phyloP scores from a whole-genome alignment of 2,329 filamentous ascomycete genomes.

The Periconia macrospinosa region DNA sequence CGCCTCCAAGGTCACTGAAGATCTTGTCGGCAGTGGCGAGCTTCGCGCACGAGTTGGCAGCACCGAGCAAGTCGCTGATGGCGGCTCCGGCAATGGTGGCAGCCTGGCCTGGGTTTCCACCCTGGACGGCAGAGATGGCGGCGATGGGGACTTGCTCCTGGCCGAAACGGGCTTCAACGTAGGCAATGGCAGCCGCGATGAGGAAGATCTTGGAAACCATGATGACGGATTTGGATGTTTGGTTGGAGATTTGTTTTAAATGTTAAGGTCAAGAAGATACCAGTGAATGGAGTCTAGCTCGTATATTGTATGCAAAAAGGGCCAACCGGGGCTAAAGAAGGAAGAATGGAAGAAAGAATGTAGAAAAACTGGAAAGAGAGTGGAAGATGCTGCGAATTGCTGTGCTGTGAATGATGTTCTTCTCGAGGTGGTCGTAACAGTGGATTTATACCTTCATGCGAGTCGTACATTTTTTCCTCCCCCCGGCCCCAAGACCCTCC shows the following conservation, averaged over 20 bases:
- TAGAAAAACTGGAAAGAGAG: conserved; percentile 25
- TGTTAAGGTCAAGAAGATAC: background rate
- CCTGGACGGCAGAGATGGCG: conserved; percentile 56
- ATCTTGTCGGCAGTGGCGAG: conserved; percentile 67
- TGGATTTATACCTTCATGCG: conserved; percentile 32
- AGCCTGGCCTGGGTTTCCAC: conserved; percentile 62
- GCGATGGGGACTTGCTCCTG: conserved; percentile 64
- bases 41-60: conserved; percentile 68
- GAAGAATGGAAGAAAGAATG: conserved; percentile 17
- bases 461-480: background rate
- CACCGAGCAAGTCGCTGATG: conserved; percentile 65
- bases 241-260: background rate
- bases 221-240: conserved; percentile 7
- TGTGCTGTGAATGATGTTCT: conserved; percentile 19
- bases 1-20: conserved; percentile 61
- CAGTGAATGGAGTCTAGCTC: conserved; percentile 40
- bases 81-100: conserved; percentile 65
- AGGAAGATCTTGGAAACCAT: conserved; percentile 40
- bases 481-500: conserved; percentile 13
- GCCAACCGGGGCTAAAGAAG: conserved; percentile 39
- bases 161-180: conserved; percentile 56
- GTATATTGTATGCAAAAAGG: conserved; percentile 18
- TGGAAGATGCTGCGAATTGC: conserved; percentile 18
- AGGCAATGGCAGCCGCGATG: conserved; percentile 34
- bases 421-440: conserved; percentile 6